A percentile compares a stretch with the other conserved stretches of the same genome.
These are phyloP conservation scores for Quercus berberidifolia DNA, from an alignment of 306 rosid species.

Conservation along the genomic window DNA sequence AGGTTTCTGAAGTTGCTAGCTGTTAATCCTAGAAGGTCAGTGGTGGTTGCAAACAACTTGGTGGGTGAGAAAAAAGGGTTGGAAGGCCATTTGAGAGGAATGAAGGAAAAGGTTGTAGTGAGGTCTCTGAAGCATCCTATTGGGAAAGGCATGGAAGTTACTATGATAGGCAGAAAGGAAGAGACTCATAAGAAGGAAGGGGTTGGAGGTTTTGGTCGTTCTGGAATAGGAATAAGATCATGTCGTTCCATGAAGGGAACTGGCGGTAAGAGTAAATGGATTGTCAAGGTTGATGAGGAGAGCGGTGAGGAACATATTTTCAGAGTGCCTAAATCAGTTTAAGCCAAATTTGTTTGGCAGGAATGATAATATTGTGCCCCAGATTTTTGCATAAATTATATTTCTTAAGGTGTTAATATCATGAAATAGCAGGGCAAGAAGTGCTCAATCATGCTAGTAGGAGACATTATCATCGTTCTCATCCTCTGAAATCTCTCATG, in stretches of 20 bases:
- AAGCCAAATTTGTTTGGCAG: not conserved
- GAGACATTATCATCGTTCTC: not conserved
- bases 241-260: constrained; percentile 4
- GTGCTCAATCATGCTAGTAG: too few relatives aligned
- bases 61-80: constrained; percentile 34
- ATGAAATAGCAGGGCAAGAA: too few relatives aligned
- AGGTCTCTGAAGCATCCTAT: constrained; percentile 52
- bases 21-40: constrained; percentile 49
- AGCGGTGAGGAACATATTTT: constrained; percentile 73
- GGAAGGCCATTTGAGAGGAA: constrained; percentile 30
- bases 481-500: not conserved
- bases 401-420: not conserved
- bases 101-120: constrained; percentile 36
- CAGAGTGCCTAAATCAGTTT: constrained; percentile 28
- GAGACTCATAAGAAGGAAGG: constrained; percentile 11
- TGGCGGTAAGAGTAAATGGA: constrained; percentile 50
- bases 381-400: not conserved
- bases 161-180: constrained; percentile 33
- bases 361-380: not conserved
- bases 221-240: constrained; percentile 1
- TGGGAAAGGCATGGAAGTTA: constrained; percentile 58
- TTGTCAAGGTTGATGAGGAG: constrained; percentile 54
- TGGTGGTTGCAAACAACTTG: constrained; percentile 57
- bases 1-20: constrained; percentile 40
- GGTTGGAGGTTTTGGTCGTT: not conserved